These are phyloP conservation scores for Dissophora globulifera DNA, from an alignment of 192 early-diverging fungal genomes.

Conservation along the genomic window DNA sequence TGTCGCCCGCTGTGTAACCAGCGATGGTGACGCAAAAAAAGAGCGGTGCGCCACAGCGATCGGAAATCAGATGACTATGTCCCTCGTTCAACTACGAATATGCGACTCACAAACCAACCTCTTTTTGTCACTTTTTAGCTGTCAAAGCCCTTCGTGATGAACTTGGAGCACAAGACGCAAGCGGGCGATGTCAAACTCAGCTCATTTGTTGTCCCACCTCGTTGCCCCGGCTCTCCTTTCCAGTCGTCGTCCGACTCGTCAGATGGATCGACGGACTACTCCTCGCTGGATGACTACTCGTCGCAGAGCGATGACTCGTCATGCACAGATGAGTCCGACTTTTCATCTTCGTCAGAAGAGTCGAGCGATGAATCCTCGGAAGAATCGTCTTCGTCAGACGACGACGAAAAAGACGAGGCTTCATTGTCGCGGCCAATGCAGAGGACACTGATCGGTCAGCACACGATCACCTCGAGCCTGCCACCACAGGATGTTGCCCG, in stretches of 20 bases:
- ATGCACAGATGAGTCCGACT: slow-evolving; percentile 32
- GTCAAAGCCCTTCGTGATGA: slow-evolving; percentile 48
- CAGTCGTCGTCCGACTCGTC: slow-evolving; percentile 30
- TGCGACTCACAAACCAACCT: too few relatives aligned
- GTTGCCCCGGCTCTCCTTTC: slow-evolving; percentile 30
- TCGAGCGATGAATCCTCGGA: slow-evolving; percentile 28
- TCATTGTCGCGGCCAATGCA: not conserved
- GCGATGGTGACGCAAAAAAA: not conserved
- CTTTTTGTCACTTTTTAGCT: slow-evolving; percentile 9
- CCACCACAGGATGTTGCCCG: slow-evolving; percentile 25
- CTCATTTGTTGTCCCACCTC: slow-evolving; percentile 39
- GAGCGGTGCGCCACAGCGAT: not conserved
- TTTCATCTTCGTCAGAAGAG: slow-evolving; percentile 37
- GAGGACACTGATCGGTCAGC: slow-evolving; percentile 31
- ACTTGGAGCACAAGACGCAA: slow-evolving; percentile 45
- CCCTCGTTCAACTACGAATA: not conserved
- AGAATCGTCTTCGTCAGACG: slow-evolving; percentile 36
- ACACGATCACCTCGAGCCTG: slow-evolving; percentile 27
- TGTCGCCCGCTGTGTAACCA: not conserved
- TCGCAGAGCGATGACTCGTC: slow-evolving; percentile 28
- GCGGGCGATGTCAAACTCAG: slow-evolving; percentile 42
- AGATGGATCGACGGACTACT: slow-evolving; percentile 38
- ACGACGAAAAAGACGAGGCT: slow-evolving; percentile 27
- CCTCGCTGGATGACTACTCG: slow-evolving; percentile 36
- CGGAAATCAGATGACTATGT: not conserved